Conservation (phyloP, 106 monocot genomes). For the Dendrobium huoshanense region DNA sequence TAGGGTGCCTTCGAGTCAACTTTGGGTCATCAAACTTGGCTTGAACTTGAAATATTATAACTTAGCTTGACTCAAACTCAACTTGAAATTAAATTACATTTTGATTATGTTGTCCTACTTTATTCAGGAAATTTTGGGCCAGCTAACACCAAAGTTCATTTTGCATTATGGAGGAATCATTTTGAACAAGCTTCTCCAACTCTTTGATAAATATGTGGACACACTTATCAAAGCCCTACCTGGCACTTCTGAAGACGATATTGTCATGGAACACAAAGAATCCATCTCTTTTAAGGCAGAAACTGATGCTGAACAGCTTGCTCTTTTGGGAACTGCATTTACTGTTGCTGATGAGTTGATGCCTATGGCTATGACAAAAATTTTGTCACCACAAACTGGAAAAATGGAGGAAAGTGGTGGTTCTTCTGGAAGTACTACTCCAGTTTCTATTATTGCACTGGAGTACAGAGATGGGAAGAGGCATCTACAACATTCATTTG, state of each 20-base stretch:
- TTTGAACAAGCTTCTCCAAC: conserved; percentile 55
- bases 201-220: conserved; percentile 87
- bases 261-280: conserved; percentile 43
- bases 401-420: conserved; percentile 34
- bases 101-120: neutral
- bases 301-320: conserved; percentile 87
- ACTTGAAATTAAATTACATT: no score
- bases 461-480: conserved; percentile 89
- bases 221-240: conserved; percentile 68
- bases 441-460: conserved; percentile 21
- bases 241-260: conserved; percentile 72
- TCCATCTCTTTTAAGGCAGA: conserved; percentile 54
- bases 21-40: no score
- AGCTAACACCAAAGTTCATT: conserved; percentile 65
- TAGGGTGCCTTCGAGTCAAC: no score
- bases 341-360: conserved; percentile 82
- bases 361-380: conserved; percentile 60
- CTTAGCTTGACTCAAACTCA: no score
- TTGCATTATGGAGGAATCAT: conserved; percentile 75
- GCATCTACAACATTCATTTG: conserved; percentile 70
- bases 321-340: conserved; percentile 75
- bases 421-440: conserved; percentile 21
- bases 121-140: conserved; percentile 80
- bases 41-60: no score
- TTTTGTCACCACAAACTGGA: conserved; percentile 41